Percentiles rank a stretch among this genome's conserved stretches.
These are phyloP conservation scores for Phialemoniopsis sp. DNA, from an alignment of 2,329 filamentous ascomycete genomes.

Conservation along the genomic window DNA sequence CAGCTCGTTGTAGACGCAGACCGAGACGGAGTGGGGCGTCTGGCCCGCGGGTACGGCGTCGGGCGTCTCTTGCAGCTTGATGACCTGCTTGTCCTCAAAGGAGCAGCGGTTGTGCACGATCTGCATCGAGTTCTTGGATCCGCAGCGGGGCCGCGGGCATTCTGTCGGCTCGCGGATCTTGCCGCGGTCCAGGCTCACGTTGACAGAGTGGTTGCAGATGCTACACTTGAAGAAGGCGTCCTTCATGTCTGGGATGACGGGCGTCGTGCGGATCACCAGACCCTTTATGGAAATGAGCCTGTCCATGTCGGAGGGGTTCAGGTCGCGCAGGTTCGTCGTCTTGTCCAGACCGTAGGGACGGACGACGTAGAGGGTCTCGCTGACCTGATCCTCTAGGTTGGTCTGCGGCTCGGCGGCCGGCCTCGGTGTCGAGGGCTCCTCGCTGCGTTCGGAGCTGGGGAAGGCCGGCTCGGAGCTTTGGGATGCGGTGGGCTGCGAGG, in stretches of 20 bases:
- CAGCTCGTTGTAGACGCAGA: conserved; percentile 94
- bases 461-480: conserved; percentile 72
- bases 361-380: conserved; percentile 77
- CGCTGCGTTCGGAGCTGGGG: conserved; percentile 72
- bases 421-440: conserved; percentile 41
- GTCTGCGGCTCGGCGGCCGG: conserved; percentile 32
- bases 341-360: conserved; percentile 85
- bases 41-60: conserved; percentile 93
- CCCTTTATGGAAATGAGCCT: conserved; percentile 94
- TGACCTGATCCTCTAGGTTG: conserved; percentile 76
- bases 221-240: conserved; percentile 97
- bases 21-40: conserved; percentile 93
- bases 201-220: conserved; percentile 85
- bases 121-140: conserved; percentile 91
- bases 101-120: conserved; percentile 93
- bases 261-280: conserved; percentile 90
- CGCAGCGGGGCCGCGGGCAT: conserved; percentile 79
- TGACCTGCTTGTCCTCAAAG: conserved; percentile 97
- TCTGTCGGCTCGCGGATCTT: conserved; percentile 92
- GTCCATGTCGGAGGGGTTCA: conserved; percentile 95
- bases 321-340: conserved; percentile 84
- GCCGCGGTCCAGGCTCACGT: conserved; percentile 88
- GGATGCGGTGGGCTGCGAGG: conserved; percentile 38
- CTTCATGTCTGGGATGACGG: conserved; percentile 98
- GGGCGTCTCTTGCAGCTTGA: conserved; percentile 96